Conservation (phyloP, 805 yeast species). For the Saturnispora halmiae region DNA sequence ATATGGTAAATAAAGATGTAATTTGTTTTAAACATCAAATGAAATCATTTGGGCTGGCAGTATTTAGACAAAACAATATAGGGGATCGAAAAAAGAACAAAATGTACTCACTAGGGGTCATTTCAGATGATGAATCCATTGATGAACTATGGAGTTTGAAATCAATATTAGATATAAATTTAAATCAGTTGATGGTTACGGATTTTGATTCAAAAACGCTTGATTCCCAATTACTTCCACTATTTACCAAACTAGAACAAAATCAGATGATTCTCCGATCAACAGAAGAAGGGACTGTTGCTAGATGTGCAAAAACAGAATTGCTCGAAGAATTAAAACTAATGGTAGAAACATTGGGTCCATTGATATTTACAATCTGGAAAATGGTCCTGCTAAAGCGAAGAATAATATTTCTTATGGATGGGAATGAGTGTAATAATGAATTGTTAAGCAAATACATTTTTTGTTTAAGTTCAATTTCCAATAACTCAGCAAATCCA, state of each 20-base stretch:
- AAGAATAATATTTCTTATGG: constrained; percentile 36
- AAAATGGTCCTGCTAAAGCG: constrained; percentile 52
- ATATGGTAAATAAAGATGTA: constrained; percentile 41
- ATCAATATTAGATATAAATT: constrained; percentile 37
- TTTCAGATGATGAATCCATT: constrained; percentile 36
- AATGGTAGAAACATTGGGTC: constrained; percentile 48
- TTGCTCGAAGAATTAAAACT: constrained; percentile 39
- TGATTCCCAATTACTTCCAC: constrained; percentile 9
- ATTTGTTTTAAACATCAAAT: constrained; percentile 41
- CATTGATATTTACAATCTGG: constrained; percentile 56
- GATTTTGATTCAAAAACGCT: constrained; percentile 15
- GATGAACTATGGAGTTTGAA: constrained; percentile 34
- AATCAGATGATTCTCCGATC: not conserved
- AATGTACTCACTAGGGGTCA: constrained; percentile 62
- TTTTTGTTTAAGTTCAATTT: constrained; percentile 50
- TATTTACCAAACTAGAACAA: not conserved
- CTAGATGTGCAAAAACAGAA: constrained; percentile 27
- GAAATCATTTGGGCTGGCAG: constrained; percentile 40
- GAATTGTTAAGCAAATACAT: constrained; percentile 37
- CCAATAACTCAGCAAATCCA: constrained; percentile 39
- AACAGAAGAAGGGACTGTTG: not conserved
- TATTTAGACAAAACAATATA: constrained; percentile 36
- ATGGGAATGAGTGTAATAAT: constrained; percentile 6
- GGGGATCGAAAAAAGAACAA: constrained; percentile 37
- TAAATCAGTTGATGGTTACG: constrained; percentile 24